These are phyloP conservation scores for Euphorbia pulcherrima DNA, from an alignment of 345 rosid species.

Conservation along the genomic window DNA sequence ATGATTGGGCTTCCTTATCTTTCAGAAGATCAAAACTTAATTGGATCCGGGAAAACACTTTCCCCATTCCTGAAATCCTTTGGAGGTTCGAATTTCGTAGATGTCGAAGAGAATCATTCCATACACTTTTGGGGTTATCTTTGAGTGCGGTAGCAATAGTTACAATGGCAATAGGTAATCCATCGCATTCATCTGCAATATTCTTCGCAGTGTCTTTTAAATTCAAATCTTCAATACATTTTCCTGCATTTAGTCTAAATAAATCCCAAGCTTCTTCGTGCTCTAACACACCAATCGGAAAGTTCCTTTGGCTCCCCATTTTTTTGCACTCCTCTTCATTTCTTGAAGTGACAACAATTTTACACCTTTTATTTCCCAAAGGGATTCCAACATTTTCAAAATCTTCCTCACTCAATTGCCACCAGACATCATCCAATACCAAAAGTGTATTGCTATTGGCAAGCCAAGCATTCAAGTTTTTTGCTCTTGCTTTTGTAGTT, in stretches of 20 bases:
- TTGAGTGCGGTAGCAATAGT: slow-evolving; percentile 8
- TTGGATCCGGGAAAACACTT: not conserved
- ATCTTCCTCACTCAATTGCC: no score
- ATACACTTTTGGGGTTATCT: no score
- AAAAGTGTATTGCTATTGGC: no score
- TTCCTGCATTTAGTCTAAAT: not conserved
- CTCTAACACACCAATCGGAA: no score
- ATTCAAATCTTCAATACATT: not conserved
- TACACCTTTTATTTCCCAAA: no score
- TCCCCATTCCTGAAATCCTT: not conserved
- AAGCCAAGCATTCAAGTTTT: no score
- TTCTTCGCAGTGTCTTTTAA: not conserved
- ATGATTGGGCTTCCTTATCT: not conserved
- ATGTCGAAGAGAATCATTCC: not conserved
- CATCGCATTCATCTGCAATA: slow-evolving; percentile 7
- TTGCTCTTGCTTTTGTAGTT: no score
- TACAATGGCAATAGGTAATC: slow-evolving; percentile 16
- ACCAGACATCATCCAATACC: no score
- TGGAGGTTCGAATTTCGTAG: not conserved
- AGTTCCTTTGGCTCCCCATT: no score
- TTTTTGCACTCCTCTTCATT: no score
- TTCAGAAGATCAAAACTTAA: not conserved
- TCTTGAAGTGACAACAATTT: no score
- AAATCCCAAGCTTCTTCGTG: not conserved
- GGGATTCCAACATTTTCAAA: no score